These are phyloP conservation scores for Eutreptiella sp. DNA, from an alignment of 208 protist species.

Conservation along the genomic window DNA sequence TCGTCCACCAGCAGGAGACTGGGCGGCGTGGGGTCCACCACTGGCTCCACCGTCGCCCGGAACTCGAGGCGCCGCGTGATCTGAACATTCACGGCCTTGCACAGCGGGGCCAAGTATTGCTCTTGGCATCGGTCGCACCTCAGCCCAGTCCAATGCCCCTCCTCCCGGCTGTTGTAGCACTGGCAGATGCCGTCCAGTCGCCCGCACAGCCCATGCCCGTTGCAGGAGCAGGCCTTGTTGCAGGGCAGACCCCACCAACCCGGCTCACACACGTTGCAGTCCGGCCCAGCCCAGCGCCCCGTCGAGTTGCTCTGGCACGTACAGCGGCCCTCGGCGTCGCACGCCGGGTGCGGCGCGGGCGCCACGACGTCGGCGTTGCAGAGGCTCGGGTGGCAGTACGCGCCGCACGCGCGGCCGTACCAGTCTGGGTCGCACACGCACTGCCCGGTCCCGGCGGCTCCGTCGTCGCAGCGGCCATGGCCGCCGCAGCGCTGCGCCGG, in stretches of 20 bases:
- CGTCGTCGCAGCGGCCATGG: not conserved
- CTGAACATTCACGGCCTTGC: too few species aligned
- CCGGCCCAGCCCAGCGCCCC: slow-evolving; percentile 6
- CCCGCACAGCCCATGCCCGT: slow-evolving; percentile 5
- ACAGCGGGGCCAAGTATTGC: too few species aligned
- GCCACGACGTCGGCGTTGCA: too few species aligned
- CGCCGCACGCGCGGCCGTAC: slow-evolving; percentile 13
- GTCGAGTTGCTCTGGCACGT: slow-evolving; percentile 19
- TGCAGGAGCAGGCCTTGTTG: not conserved
- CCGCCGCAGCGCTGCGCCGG: not conserved
- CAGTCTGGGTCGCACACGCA: slow-evolving; percentile 28
- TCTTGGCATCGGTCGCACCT: too few species aligned
- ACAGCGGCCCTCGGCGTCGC: slow-evolving; percentile 24
- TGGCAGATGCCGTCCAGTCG: slow-evolving; percentile 11
- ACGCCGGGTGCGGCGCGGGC: not conserved
- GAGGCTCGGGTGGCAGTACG: slow-evolving; percentile 17
- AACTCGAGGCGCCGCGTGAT: too few species aligned
- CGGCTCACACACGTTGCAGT: not conserved
- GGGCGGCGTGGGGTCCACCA: too few species aligned
- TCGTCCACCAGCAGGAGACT: too few species aligned
- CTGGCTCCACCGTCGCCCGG: too few species aligned
- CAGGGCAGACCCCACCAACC: not conserved
- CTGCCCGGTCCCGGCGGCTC: not conserved
- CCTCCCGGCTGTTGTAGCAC: slow-evolving; percentile 13
- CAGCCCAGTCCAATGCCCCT: slow-evolving; percentile 24